phyloP scores from a whole-genome alignment of 345 rosid genomes.

The Diplotaxis tenuifolia region DNA sequence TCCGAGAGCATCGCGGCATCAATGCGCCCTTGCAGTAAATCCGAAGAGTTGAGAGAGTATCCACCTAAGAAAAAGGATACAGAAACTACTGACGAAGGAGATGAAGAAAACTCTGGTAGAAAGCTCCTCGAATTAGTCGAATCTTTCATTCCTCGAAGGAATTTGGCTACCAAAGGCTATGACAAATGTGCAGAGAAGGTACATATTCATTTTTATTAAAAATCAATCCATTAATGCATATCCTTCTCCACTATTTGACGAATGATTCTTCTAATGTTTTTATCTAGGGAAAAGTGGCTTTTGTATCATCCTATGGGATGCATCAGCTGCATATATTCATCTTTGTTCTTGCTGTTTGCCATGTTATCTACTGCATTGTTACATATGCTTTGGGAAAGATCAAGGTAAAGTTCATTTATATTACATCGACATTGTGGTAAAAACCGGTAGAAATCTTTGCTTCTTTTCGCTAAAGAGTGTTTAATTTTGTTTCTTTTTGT shows the following conservation, averaged over 20 bases:
- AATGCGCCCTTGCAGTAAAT: constrained; percentile 71
- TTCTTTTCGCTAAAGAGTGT: background rate
- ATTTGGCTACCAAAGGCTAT: constrained; percentile 43
- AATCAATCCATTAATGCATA: too few species aligned
- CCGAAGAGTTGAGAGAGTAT: background rate
- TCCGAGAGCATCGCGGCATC: constrained; percentile 44
- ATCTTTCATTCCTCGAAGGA: constrained; percentile 45
- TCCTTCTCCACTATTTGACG: background rate
- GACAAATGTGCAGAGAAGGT: constrained; percentile 14
- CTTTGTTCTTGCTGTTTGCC: constrained; percentile 76
- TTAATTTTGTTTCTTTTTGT: background rate
- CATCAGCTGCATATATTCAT: constrained; percentile 93
- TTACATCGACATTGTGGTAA: background rate
- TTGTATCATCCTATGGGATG: constrained; percentile 77
- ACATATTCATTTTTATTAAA: too few species aligned
- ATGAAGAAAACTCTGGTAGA: constrained; percentile 42
- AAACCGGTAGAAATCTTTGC: background rate
- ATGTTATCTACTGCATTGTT: constrained; percentile 68
- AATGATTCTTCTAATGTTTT: background rate
- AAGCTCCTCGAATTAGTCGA: constrained; percentile 44
- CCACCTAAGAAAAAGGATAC: background rate
- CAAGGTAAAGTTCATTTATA: constrained; percentile 48
- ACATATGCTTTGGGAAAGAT: constrained; percentile 70
- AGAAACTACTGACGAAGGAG: background rate
- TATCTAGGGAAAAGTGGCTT: constrained; percentile 73